Evolutionary conservation across 345 rosid species (phyloP), one percentile per base, ranked within the genome.

Genomic region (Conringia planisiliqua): DNA sequence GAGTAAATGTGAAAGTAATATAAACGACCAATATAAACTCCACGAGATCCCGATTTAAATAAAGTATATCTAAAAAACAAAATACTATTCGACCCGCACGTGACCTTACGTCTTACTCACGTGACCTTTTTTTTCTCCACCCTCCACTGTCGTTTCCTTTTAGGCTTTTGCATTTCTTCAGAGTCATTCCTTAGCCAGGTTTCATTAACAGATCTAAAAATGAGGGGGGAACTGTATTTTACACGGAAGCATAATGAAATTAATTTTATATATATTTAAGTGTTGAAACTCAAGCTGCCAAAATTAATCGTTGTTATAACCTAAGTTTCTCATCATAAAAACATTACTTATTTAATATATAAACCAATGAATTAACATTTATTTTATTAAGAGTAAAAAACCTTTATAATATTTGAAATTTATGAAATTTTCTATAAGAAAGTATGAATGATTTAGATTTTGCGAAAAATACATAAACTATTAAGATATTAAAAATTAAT

Each of bases 101-200:
- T 86, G 86, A 85, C 73, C 83, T 82, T 50, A 13, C 67, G 56
- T 66, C 79, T 48, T 57, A 72, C 81, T 78, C 85, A 82, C 88
- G 85, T 86, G 85, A 55, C 79, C 58, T 38, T 55, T 69, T 69
- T 76, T 46, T 16, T 8, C 36, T 66, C 77, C 77, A 51, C 68
- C 58, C 76, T 56, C 17, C 26, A 14, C 18, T 56, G 17, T 56
- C 69, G 68, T 63, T 66, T 32, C 58, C 62, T 46, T 69, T 54
- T 47, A 54, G 26, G 72, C 50, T 71, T 66, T 70, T 70, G 75
- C 66, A 66, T 70, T 76, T 70, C 66, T 54, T 54, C 1, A 16
- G 13, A 42, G 61, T 77, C 72, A 44, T 77, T 64, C 29, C 67
- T 71, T 65, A 63, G 22, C 66, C 51, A 64, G 60, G 71, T 77